Percentiles rank a stretch among this genome's conserved stretches.
These are phyloP conservation scores for Candida fluviatilis DNA, from an alignment of 805 yeast species.

Conservation along the genomic window DNA sequence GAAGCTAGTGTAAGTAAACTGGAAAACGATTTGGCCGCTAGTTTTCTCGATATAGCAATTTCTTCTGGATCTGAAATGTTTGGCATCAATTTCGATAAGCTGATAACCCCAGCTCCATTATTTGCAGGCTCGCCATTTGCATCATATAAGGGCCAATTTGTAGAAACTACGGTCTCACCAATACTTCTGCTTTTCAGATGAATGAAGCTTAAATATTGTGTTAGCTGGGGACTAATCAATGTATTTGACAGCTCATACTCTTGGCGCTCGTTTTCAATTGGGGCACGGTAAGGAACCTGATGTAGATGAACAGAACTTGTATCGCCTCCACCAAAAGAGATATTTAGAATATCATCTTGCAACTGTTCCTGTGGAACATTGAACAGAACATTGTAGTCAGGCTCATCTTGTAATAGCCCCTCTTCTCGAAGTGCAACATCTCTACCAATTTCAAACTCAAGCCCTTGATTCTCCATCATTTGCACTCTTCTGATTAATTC, in stretches of 20 bases:
- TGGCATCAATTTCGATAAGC: constrained; percentile 16
- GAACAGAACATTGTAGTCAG: constrained; percentile 4
- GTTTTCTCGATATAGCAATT: constrained; percentile 13
- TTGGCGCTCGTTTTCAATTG: neutral
- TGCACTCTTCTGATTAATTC: constrained; percentile 1
- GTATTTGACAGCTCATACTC: neutral
- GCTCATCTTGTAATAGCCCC: constrained; percentile 9
- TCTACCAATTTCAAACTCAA: constrained; percentile 9
- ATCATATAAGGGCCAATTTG: neutral
- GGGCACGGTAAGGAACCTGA: too few species aligned
- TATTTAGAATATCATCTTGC: constrained; percentile 5
- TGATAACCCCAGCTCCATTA: constrained; percentile 5
- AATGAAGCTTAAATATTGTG: constrained; percentile 12
- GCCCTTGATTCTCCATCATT: neutral
- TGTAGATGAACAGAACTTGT: neutral
- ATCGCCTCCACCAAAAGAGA: constrained; percentile 3
- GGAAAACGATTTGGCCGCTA: constrained; percentile 26
- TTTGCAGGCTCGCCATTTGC: neutral
- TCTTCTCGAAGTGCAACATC: neutral
- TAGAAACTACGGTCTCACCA: neutral
- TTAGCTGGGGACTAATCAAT: constrained; percentile 6
- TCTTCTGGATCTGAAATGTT: constrained; percentile 4
- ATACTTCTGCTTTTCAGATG: constrained; percentile 5
- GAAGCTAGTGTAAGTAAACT: constrained; percentile 24
- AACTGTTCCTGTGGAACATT: constrained; percentile 1